Conservation (phyloP, 805 yeast genomes). For the Hyphopichia homilentoma region DNA sequence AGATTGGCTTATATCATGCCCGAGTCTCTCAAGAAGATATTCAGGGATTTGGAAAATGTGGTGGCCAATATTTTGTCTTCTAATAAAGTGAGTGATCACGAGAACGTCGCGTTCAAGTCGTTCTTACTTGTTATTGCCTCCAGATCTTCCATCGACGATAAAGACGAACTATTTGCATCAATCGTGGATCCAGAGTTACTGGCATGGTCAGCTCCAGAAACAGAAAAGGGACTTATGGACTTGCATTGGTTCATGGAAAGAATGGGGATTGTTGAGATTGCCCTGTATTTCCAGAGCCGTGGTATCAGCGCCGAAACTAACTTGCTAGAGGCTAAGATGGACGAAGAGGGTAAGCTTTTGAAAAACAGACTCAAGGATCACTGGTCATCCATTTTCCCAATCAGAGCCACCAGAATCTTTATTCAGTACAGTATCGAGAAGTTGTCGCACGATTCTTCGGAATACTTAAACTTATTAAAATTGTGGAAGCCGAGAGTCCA, state of each 20-base stretch:
- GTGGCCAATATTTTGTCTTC: constrained; percentile 66
- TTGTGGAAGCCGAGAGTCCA: constrained; percentile 93
- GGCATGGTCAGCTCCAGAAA: constrained; percentile 91
- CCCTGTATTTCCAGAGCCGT: constrained; percentile 80
- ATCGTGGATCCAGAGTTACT: constrained; percentile 91
- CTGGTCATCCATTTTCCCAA: constrained; percentile 94
- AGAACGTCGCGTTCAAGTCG: constrained; percentile 89
- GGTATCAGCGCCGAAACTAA: constrained; percentile 77
- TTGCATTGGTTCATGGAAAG: constrained; percentile 98
- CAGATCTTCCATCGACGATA: constrained; percentile 69
- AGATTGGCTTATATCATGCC: constrained; percentile 95
- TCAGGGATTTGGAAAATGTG: constrained; percentile 77
- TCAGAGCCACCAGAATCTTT: constrained; percentile 90
- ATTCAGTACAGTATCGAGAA: constrained; percentile 95
- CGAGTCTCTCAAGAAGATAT: constrained; percentile 75
- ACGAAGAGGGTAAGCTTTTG: constrained; percentile 76
- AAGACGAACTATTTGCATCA: constrained; percentile 72
- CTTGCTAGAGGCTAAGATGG: constrained; percentile 77
- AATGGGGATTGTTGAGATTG: constrained; percentile 89
- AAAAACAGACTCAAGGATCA: constrained; percentile 79
- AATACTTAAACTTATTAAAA: constrained; percentile 62
- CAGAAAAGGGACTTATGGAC: constrained; percentile 84
- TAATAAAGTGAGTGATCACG: constrained; percentile 79
- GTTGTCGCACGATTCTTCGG: constrained; percentile 72
- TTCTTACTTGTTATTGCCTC: constrained; percentile 90